Conservation (phyloP, 2,329 filamentous ascomycete genomes). For the Juglanconis sp. region DNA sequence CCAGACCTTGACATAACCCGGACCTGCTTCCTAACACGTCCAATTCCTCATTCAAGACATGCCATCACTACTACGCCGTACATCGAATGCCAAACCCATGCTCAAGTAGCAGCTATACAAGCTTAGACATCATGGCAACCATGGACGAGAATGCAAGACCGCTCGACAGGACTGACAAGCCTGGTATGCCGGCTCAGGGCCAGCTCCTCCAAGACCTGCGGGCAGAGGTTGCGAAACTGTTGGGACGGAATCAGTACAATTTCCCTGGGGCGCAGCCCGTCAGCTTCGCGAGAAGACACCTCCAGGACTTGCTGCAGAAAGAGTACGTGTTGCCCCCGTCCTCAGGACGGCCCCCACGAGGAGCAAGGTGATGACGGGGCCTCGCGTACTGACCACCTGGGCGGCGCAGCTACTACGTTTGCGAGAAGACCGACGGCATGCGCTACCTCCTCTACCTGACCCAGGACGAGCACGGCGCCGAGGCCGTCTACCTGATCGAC, state of each 20-base stretch:
- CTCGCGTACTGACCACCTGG: not conserved
- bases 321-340: slow-evolving; percentile 53
- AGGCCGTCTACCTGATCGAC: slow-evolving; percentile 90
- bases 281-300: slow-evolving; percentile 78
- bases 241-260: slow-evolving; percentile 63
- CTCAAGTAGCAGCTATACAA: too few species aligned
- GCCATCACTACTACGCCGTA: too few species aligned
- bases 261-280: slow-evolving; percentile 96
- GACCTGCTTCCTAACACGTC: too few species aligned
- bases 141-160: slow-evolving; percentile 26
- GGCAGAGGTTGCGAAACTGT: slow-evolving; percentile 68
- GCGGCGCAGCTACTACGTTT: slow-evolving; percentile 76
- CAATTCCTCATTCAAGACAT: too few species aligned
- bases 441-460: slow-evolving; percentile 93
- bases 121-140: not conserved
- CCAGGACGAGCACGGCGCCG: slow-evolving; percentile 54
- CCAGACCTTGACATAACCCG: too few species aligned
- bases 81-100: too few species aligned
- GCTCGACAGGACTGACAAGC: slow-evolving; percentile 53
- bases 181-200: slow-evolving; percentile 64
- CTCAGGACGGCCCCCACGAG: not conserved
- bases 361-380: not conserved
- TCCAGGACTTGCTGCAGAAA: slow-evolving; percentile 74
- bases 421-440: slow-evolving; percentile 96
- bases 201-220: slow-evolving; percentile 61